A percentile compares a stretch with the other conserved stretches of the same genome.
phyloP scores from a whole-genome alignment of 192 early-diverging fungal genomes.

The Backusella sp. region DNA sequence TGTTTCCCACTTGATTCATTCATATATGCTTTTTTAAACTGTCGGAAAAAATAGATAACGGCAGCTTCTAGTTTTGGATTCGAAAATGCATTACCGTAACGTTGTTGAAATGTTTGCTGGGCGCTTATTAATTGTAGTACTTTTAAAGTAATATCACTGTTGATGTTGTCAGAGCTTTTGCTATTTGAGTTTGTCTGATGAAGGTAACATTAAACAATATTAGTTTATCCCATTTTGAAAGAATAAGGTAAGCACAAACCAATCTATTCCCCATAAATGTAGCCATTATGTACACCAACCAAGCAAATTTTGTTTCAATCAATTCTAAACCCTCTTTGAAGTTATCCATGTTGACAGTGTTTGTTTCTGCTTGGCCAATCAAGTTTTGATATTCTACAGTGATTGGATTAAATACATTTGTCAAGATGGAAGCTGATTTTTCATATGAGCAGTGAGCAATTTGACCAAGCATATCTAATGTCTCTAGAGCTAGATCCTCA shows the following conservation, averaged over 20 bases:
- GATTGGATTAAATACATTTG: slow-evolving; percentile 54
- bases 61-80: slow-evolving; percentile 71
- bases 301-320: slow-evolving; percentile 69
- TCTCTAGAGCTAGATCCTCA: slow-evolving; percentile 64
- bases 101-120: slow-evolving; percentile 52
- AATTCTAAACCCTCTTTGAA: slow-evolving; percentile 46
- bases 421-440: slow-evolving; percentile 47
- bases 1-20: slow-evolving; percentile 57
- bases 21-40: slow-evolving; percentile 79
- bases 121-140: slow-evolving; percentile 68
- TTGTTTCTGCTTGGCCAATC: not conserved
- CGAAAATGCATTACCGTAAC: slow-evolving; percentile 39
- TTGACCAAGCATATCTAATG: slow-evolving; percentile 66
- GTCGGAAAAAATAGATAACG: slow-evolving; percentile 68
- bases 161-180: slow-evolving; percentile 70
- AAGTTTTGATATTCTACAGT: slow-evolving; percentile 56
- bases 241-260: slow-evolving; percentile 31
- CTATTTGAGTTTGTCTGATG: slow-evolving; percentile 61
- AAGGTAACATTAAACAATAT: slow-evolving; percentile 7
- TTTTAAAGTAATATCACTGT: slow-evolving; percentile 68
- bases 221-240: too few relatives aligned
- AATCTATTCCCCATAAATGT: slow-evolving; percentile 64
- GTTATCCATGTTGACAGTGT: slow-evolving; percentile 17
- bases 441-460: slow-evolving; percentile 72
- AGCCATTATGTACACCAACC: slow-evolving; percentile 77